Base-by-base conservation (phyloP, 1,284 basidiomycete genomes). In the Polyporus tsugae region DNA sequence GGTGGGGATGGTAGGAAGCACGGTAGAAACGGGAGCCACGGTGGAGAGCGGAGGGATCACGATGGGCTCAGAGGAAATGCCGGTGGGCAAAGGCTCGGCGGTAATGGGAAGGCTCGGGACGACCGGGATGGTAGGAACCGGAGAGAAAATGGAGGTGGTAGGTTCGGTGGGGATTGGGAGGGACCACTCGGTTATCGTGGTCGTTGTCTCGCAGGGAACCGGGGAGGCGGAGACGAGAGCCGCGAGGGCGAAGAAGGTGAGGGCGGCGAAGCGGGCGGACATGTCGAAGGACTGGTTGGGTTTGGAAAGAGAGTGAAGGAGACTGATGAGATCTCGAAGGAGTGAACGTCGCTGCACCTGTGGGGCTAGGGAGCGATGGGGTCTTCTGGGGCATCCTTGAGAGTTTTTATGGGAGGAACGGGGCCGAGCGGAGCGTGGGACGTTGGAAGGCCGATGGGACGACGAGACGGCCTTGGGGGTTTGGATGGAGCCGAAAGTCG, bases 341-440 rank as follows among this genome's bases (percentile, higher is more conserved):
- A 60, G 25, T 25, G 59, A 42, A 19, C n/a, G 57, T 38, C 57
- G 57, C 57, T 22, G 38, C 35, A 19, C 57, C 57, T 55, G 52
- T 55, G 52, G 25, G 52, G 29, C 46, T 19, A 35, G 60, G 60
- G 60, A 46, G 60, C 29, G 60, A 33, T 33, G 35, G 49, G 49
- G 33, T 11, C 15, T 25, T 7, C n/a, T 35, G 22, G 35, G 38
- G 38, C 62, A 42, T 55, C 17, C 11, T 29, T 19, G 52, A 13
- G 52, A 29, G 29, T 19, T 17, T 55, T 55, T 55, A 55, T 55
- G 25, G 52, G 52, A 25, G 49, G 33, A 6, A 33, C 29, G 29
- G 17, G 29, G 52, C 52, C 52, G 52, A 55, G 29, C 11, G 11
- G 25, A 35, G 52, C 52, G 52, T 55, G 49, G 25, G 49, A 53